A percentile compares a stretch with the other conserved stretches of the same genome.
Evolutionary conservation across 2,329 filamentous ascomycete genomes (phyloP).

Genomic region (Fusarium sp.): DNA sequence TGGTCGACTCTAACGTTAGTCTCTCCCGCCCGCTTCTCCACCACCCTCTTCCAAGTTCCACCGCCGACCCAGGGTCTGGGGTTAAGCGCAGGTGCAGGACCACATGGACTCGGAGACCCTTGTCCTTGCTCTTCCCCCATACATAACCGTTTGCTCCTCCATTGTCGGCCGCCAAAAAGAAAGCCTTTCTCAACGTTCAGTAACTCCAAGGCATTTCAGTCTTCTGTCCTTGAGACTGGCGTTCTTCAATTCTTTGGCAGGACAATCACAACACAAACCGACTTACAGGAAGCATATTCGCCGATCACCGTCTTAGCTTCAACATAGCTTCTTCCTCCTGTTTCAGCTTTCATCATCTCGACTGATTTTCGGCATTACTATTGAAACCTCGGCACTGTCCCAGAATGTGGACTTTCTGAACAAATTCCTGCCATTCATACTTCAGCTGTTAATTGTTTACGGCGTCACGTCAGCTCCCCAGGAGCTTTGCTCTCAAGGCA

Average conservation of each 20-base stretch:
- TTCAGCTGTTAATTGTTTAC: slow-evolving; percentile 3
- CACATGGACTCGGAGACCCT: slow-evolving; percentile 30
- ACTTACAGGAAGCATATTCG: neutral
- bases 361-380: slow-evolving; percentile 29
- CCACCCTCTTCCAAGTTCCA: slow-evolving; percentile 43
- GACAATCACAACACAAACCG: neutral
- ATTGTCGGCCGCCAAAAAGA: slow-evolving; percentile 27
- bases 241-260: slow-evolving; percentile 8
- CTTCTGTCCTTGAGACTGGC: slow-evolving; percentile 16
- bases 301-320: neutral
- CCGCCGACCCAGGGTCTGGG: slow-evolving; percentile 41
- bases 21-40: slow-evolving; percentile 38
- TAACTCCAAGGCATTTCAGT: slow-evolving; percentile 15
- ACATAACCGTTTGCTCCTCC: slow-evolving; percentile 46
- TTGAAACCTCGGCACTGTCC: slow-evolving; percentile 13
- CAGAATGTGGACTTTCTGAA: slow-evolving; percentile 42
- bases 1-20: slow-evolving; percentile 25
- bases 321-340: slow-evolving; percentile 3
- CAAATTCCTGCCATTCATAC: slow-evolving; percentile 15
- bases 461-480: neutral
- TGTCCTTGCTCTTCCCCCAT: slow-evolving; percentile 40
- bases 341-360: slow-evolving; percentile 27
- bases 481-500: slow-evolving; percentile 1
- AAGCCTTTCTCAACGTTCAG: slow-evolving; percentile 32
- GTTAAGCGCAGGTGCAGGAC: slow-evolving; percentile 30